Percentiles rank a stretch among this genome's conserved stretches.
phyloP scores from a whole-genome alignment of 2,329 filamentous ascomycete genomes.

The Lojkania enalia region DNA sequence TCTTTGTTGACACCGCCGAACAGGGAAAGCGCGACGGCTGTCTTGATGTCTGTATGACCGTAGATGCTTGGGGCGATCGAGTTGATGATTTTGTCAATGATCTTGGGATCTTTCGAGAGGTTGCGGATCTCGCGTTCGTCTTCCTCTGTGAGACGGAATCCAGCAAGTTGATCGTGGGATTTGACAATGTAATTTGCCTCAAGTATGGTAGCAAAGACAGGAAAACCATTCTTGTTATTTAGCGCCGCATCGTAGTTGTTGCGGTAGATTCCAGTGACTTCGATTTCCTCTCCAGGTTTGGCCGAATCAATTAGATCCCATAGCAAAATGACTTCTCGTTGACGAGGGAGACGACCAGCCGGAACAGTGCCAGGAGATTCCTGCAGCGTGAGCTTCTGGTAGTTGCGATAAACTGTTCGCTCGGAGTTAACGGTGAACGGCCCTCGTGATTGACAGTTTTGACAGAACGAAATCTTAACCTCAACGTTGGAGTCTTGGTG shows the following conservation, averaged over 20 bases:
- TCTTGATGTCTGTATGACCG: constrained; percentile 95
- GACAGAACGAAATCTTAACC: constrained; percentile 94
- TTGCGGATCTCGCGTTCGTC: constrained; percentile 90
- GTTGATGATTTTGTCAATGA: constrained; percentile 88
- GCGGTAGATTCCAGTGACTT: constrained; percentile 93
- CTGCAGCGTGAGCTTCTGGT: constrained; percentile 95
- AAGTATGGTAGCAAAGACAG: constrained; percentile 95
- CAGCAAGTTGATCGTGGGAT: constrained; percentile 93
- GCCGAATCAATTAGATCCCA: constrained; percentile 97
- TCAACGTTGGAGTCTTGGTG: constrained; percentile 96
- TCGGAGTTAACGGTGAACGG: constrained; percentile 96
- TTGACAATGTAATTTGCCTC: constrained; percentile 98
- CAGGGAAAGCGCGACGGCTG: constrained; percentile 87
- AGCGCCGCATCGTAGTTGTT: constrained; percentile 98
- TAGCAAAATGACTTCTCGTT: constrained; percentile 90
- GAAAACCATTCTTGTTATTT: constrained; percentile 98
- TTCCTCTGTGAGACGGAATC: constrained; percentile 91
- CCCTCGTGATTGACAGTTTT: constrained; percentile 91
- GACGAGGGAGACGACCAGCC: constrained; percentile 88
- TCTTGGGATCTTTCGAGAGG: constrained; percentile 84
- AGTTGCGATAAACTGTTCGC: constrained; percentile 97
- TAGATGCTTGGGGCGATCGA: constrained; percentile 98
- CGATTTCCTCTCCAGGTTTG: constrained; percentile 96
- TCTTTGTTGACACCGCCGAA: constrained; percentile 94
- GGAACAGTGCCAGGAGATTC: constrained; percentile 97